Conservation (phyloP, 768 basidiomycete species). For the Lactarius sanguifluus region DNA sequence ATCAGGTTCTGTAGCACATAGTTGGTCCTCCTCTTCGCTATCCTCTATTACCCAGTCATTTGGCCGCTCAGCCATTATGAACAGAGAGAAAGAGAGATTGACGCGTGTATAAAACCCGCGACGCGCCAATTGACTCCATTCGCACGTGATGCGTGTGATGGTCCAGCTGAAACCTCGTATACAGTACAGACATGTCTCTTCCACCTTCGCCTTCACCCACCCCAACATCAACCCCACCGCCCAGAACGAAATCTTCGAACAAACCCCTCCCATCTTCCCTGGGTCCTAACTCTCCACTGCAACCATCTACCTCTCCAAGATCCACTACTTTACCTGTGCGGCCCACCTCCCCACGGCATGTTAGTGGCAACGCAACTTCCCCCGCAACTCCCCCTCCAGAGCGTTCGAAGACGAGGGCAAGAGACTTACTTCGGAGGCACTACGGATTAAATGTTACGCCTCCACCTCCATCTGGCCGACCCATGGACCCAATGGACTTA, state of each 20-base stretch:
- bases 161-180: too few relatives aligned
- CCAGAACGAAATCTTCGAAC: conserved; percentile 22
- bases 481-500: conserved; percentile 78
- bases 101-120: not conserved
- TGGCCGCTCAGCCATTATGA: conserved; percentile 2
- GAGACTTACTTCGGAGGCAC: conserved; percentile 80
- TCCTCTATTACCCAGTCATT: conserved; percentile 28
- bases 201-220: conserved; percentile 10
- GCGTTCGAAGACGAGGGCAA: conserved; percentile 47
- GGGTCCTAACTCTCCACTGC: conserved; percentile 21
- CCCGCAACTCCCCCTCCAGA: conserved; percentile 22
- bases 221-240: conserved; percentile 19
- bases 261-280: conserved; percentile 24
- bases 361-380: conserved; percentile 2
- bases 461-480: conserved; percentile 57
- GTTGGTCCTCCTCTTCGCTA: conserved; percentile 29
- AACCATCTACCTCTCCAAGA: conserved; percentile 7
- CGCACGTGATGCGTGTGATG: not conserved
- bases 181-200: conserved; percentile 18
- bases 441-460: conserved; percentile 81
- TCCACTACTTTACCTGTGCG: not conserved
- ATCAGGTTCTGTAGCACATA: not conserved
- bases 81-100: not conserved
- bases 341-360: conserved; percentile 8
- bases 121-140: conserved; percentile 7